Conservation (phyloP, 495 filamentous ascomycete species). For the Xylaria intraflava region DNA sequence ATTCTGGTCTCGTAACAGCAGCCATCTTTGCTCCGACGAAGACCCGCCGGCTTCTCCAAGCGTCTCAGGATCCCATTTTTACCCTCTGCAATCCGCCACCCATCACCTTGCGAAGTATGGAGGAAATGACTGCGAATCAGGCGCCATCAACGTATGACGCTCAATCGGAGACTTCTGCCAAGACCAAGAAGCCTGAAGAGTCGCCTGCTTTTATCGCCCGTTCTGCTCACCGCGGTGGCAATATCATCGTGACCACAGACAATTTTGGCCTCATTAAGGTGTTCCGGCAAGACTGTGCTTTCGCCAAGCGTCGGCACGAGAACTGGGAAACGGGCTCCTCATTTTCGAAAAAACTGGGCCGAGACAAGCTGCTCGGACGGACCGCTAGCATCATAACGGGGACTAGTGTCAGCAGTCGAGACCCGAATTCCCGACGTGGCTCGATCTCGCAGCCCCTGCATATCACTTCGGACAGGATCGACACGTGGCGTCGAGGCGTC, state of each 20-base stretch:
- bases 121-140: constrained; percentile 47
- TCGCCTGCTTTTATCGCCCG: constrained; percentile 63
- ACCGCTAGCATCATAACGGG: constrained; percentile 55
- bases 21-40: constrained; percentile 76
- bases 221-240: constrained; percentile 69
- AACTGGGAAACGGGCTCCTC: constrained; percentile 65
- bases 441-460: constrained; percentile 38
- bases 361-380: constrained; percentile 47
- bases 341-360: constrained; percentile 63
- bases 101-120: constrained; percentile 71
- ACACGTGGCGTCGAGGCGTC: constrained; percentile 83
- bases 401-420: constrained; percentile 45
- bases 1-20: constrained; percentile 79
- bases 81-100: constrained; percentile 96
- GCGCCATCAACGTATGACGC: constrained; percentile 22
- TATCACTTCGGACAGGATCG: constrained; percentile 74
- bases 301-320: constrained; percentile 50
- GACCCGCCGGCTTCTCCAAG: constrained; percentile 68
- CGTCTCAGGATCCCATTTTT: constrained; percentile 86
- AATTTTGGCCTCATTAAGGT: constrained; percentile 85
- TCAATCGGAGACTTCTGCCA: constrained; percentile 29
- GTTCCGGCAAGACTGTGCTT: constrained; percentile 89
- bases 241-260: constrained; percentile 90
- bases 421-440: constrained; percentile 48
- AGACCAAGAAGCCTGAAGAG: constrained; percentile 39